These are phyloP conservation scores for Trichoderma polysporum DNA, from an alignment of 2,329 filamentous ascomycete genomes.

Conservation along the genomic window DNA sequence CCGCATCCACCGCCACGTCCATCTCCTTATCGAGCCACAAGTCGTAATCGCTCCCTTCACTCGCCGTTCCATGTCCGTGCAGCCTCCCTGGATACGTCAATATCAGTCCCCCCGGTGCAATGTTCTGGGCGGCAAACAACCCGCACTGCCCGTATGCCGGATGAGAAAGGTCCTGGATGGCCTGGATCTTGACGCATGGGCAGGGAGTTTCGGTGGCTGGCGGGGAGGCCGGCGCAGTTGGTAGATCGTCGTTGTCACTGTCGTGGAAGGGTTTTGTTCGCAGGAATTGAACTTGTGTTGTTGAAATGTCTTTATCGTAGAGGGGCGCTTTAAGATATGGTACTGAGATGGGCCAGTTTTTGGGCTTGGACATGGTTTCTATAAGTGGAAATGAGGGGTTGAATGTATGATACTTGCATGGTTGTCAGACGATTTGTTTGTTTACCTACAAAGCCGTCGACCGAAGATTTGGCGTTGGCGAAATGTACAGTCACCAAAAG, in stretches of 20 bases:
- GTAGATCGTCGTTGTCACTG: not conserved
- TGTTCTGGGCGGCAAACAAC: constrained; percentile 56
- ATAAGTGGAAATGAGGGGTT: not conserved
- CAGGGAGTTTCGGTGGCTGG: constrained; percentile 44
- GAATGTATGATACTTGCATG: not conserved
- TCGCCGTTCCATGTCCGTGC: constrained; percentile 41
- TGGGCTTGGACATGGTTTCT: constrained; percentile 42
- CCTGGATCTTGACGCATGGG: constrained; percentile 52
- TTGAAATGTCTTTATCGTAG: constrained; percentile 47
- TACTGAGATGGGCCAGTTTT: constrained; percentile 57
- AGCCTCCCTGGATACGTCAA: constrained; percentile 62
- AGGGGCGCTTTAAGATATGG: constrained; percentile 53
- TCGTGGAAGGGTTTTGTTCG: constrained; percentile 31
- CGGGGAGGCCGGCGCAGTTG: constrained; percentile 28
- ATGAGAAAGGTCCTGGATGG: constrained; percentile 51
- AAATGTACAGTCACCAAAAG: not conserved
- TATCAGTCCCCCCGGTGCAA: constrained; percentile 56
- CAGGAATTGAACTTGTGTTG: constrained; percentile 42
- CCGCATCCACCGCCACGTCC: constrained; percentile 61
- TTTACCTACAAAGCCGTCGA: not conserved
- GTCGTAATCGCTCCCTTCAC: constrained; percentile 55
- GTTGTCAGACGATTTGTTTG: not conserved
- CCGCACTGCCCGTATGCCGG: constrained; percentile 60
- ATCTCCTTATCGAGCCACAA: constrained; percentile 60
- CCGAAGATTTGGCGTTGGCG: constrained; percentile 18